Conservation (phyloP, 176 grass and related monocot genomes). For the Olyra latifolia region DNA sequence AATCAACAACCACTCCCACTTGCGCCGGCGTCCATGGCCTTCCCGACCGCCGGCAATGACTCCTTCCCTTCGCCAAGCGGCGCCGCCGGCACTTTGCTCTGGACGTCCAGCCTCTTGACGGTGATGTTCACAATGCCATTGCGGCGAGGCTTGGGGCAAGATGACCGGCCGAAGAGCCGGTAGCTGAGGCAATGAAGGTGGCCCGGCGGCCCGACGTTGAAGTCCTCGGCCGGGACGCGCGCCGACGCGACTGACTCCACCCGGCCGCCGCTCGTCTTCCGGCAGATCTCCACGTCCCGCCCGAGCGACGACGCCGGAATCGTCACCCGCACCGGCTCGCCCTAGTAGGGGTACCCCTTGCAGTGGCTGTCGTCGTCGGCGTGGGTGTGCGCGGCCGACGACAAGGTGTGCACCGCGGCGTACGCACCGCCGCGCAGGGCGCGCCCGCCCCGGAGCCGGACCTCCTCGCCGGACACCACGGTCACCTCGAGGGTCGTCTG, state of each 20-base stretch:
- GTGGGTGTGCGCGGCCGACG: constrained; percentile 8
- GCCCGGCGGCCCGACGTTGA: constrained; percentile 43
- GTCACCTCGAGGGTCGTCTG: constrained; percentile 40
- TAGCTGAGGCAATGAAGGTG: constrained; percentile 79
- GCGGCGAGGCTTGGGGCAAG: background rate
- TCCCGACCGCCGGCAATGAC: background rate
- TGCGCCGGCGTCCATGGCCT: background rate
- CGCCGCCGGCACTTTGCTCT: background rate
- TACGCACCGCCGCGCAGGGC: constrained; percentile 17
- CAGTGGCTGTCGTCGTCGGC: constrained; percentile 26
- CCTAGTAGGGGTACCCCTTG: constrained; percentile 57
- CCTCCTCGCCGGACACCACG: constrained; percentile 45
- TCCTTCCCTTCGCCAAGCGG: background rate
- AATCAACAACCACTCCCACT: constrained; percentile 3
- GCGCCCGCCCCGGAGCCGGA: constrained; percentile 4
- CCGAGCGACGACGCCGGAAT: background rate
- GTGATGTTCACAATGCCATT: constrained; percentile 68
- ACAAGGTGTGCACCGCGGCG: constrained; percentile 22
- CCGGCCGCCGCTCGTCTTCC: background rate
- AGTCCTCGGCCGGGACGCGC: constrained; percentile 52
- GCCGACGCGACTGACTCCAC: constrained; percentile 36
- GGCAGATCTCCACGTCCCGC: constrained; percentile 44
- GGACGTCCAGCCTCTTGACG: constrained; percentile 41
- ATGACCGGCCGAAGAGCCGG: constrained; percentile 20
- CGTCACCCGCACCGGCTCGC: constrained; percentile 33